These are phyloP conservation scores for Terfezia claveryi DNA, from an alignment of 495 filamentous ascomycete species.

Conservation along the genomic window DNA sequence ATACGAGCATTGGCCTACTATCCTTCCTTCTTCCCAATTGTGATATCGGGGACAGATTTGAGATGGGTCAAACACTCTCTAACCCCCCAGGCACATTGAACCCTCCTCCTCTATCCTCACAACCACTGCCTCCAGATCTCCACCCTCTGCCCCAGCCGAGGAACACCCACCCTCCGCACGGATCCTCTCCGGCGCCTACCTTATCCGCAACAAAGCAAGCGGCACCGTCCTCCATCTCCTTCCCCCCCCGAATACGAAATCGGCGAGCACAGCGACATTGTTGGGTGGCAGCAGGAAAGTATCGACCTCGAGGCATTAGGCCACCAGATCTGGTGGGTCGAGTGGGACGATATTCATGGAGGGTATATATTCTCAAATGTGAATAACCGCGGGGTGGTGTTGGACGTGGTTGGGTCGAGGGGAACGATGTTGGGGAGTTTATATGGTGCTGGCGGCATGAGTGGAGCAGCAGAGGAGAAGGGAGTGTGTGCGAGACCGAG, in stretches of 20 bases:
- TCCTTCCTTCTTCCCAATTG: too few relatives aligned
- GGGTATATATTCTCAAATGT: background rate
- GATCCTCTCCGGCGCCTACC: background rate
- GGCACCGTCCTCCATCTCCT: background rate
- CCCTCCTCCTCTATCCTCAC: too few relatives aligned
- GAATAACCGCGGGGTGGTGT: background rate
- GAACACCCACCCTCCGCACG: background rate
- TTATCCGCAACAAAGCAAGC: background rate
- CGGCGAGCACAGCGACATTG: background rate
- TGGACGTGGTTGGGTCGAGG: background rate
- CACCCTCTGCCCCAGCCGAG: background rate
- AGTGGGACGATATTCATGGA: background rate
- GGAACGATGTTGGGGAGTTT: background rate
- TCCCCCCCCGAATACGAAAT: background rate
- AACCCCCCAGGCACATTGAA: too few relatives aligned
- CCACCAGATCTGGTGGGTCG: background rate
- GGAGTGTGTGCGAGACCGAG: background rate
- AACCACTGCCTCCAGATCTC: background rate
- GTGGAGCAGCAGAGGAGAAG: background rate
- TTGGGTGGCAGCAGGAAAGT: background rate
- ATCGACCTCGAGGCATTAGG: background rate
- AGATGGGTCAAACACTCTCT: too few relatives aligned
- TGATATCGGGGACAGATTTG: too few relatives aligned
- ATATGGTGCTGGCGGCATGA: background rate
- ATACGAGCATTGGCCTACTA: too few relatives aligned